Base-by-base conservation (phyloP, 305 asterid species). In the Fraxinus albicans region DNA sequence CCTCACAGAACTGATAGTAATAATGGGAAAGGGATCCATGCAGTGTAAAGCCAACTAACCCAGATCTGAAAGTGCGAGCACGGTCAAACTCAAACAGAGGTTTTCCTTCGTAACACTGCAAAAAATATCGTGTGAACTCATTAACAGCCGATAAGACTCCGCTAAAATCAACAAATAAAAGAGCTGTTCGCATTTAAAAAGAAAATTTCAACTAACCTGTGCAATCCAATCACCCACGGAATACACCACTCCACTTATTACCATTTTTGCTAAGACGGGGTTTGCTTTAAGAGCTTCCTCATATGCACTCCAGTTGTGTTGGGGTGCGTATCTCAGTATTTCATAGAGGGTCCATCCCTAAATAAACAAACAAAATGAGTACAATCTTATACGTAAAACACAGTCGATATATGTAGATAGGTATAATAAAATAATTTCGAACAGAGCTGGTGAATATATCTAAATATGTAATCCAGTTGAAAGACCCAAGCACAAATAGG, bases 171-270 rank as follows among this genome's bases (percentile, higher is more conserved):
- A 77, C 2, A 55, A 74, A 23, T 21, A 21, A 38, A 31, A 40
- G 72, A 40, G 50, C 21, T 0, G 8, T 40, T 40, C 2, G 75
- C 75, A 69, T 42, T 58, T 6, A 67, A 73, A 79, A n/a, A 40
- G 31, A 29, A 19, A 80, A 53, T 6, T 60, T 33, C 9, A 63
- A 86, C 92, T 53, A 72, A 96, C 98, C 94, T 94, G 98, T 77
- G 99, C 98, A 80, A 94, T 94, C 99, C 98, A 94, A 84, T 93
- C 98, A 15, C 98, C 99, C 0, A 96, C 35, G 0, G 99, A 94
- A 69, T 96, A 96, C 53, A 96, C 98, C 8, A 93, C 94, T 80
- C 98, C 99, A 82, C 99, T 94, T 40, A 96, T 96, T 29, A 91
- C 89, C 98, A 96, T 96, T 85, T 96, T 96, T 2, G 99, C 96